Conservation (phyloP, 495 filamentous ascomycete genomes). For the Penicillium arizonense region DNA sequence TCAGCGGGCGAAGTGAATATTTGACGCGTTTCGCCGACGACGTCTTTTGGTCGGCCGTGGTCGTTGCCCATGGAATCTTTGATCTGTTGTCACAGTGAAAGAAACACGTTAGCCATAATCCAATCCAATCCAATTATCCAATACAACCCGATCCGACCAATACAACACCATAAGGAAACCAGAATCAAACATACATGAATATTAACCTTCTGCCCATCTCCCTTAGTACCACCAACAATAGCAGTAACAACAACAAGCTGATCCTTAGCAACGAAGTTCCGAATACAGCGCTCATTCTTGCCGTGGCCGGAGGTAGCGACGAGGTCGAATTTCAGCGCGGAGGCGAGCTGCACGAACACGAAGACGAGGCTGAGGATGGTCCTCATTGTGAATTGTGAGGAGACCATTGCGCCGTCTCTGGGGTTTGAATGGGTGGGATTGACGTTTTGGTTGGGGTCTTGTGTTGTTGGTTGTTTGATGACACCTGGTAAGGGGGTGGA, state of each 20-base stretch:
- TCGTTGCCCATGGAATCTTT: slow-evolving; percentile 93
- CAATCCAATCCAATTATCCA: background rate
- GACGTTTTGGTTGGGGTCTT: slow-evolving; percentile 5
- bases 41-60: slow-evolving; percentile 85
- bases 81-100: slow-evolving; percentile 58
- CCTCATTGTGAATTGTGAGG: slow-evolving; percentile 33
- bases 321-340: slow-evolving; percentile 93
- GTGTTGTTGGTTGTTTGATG: slow-evolving; percentile 16
- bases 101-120: slow-evolving; percentile 9
- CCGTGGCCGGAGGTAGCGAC: slow-evolving; percentile 61
- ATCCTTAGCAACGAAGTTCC: slow-evolving; percentile 92
- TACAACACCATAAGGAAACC: background rate
- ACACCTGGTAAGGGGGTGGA: slow-evolving; percentile 33
- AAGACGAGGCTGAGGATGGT: slow-evolving; percentile 36
- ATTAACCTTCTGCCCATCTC: slow-evolving; percentile 91
- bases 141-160: background rate
- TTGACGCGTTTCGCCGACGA: slow-evolving; percentile 87
- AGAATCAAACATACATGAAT: slow-evolving; percentile 73
- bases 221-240: slow-evolving; percentile 76
- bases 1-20: slow-evolving; percentile 95
- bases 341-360: slow-evolving; percentile 55
- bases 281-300: slow-evolving; percentile 81
- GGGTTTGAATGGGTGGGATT: slow-evolving; percentile 23
- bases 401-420: slow-evolving; percentile 28
- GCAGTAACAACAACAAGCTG: slow-evolving; percentile 98